Percentiles rank a stretch among this genome's conserved stretches.
These are phyloP conservation scores for Syzygium oleosum DNA, from an alignment of 345 rosid species.

Conservation along the genomic window DNA sequence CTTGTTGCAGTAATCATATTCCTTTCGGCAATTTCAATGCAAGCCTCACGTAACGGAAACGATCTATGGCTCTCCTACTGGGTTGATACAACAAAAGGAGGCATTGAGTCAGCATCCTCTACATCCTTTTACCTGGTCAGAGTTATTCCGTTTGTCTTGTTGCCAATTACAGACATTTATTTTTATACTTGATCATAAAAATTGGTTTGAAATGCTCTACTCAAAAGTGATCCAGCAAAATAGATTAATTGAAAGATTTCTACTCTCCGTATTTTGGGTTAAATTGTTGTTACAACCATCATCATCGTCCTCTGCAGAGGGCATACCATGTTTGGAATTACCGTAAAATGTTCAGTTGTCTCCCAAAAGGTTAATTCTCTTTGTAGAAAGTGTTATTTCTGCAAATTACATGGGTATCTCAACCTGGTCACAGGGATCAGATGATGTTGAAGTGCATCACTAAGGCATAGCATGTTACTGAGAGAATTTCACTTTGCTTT, in stretches of 20 bases:
- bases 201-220: not conserved
- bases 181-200: not conserved
- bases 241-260: not conserved
- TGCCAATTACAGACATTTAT: not conserved
- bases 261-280: not conserved
- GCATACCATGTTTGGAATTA: not conserved
- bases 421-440: not conserved
- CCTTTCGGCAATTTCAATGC: slow-evolving; percentile 81
- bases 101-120: slow-evolving; percentile 32
- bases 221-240: not conserved
- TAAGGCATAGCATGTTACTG: not conserved
- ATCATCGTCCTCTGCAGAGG: not conserved
- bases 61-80: slow-evolving; percentile 92
- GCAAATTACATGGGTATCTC: not conserved
- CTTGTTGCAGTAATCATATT: slow-evolving; percentile 47
- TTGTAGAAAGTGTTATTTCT: not conserved
- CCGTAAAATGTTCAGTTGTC: not conserved
- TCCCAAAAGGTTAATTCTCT: not conserved
- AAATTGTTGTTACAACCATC: not conserved
- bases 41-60: slow-evolving; percentile 89
- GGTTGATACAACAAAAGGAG: slow-evolving; percentile 65
- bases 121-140: slow-evolving; percentile 76
- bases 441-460: not conserved
- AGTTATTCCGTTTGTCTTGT: not conserved
- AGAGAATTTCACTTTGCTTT: not conserved